These are phyloP conservation scores for Silene latifolia DNA, from an alignment of 148 eudicot genomes.

Conservation along the genomic window DNA sequence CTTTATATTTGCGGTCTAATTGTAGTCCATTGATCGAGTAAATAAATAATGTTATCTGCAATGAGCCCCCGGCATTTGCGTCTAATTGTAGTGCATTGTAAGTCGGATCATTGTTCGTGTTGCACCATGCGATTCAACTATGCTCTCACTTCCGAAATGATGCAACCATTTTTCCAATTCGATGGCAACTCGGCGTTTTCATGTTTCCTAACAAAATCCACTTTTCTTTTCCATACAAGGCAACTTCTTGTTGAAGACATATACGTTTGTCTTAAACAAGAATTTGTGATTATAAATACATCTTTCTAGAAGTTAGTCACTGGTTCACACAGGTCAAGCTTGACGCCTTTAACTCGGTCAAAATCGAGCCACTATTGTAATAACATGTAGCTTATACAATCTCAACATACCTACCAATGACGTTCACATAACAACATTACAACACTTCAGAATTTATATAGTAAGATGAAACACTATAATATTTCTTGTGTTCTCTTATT, in stretches of 20 bases:
- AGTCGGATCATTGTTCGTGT: too few species aligned
- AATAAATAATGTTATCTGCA: background rate
- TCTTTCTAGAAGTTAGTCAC: background rate
- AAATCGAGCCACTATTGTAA: background rate
- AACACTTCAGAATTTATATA: background rate
- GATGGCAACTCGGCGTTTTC: too few species aligned
- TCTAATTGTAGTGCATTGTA: too few species aligned
- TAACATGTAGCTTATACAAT: background rate
- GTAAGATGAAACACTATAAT: background rate
- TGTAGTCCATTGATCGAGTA: slow-evolving; percentile 4
- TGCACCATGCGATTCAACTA: too few species aligned
- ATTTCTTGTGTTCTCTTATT: background rate
- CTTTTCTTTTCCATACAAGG: too few species aligned
- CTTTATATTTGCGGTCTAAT: background rate
- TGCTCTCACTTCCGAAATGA: too few species aligned
- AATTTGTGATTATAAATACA: too few species aligned
- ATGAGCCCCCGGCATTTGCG: too few species aligned
- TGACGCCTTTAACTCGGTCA: background rate
- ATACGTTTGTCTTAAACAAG: too few species aligned
- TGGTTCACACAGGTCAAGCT: background rate
- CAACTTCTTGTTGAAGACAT: too few species aligned
- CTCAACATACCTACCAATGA: background rate
- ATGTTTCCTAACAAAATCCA: too few species aligned
- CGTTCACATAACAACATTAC: background rate
- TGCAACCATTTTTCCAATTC: too few species aligned